Conservation (phyloP, 768 basidiomycete species). For the Sarcodon sp. region DNA sequence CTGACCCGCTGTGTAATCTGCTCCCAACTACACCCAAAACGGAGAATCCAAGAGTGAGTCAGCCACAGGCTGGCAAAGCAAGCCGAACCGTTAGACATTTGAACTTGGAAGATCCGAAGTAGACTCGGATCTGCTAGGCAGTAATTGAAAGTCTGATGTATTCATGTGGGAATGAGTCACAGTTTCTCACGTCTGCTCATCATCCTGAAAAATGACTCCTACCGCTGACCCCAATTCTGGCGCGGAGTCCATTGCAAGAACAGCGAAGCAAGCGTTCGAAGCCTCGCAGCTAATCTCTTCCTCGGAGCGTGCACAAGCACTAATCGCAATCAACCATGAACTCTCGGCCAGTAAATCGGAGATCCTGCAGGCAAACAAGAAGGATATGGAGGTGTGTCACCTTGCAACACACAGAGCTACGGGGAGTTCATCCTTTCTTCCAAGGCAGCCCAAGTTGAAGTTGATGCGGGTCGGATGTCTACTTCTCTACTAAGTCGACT, state of each 20-base stretch:
- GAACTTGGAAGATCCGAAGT: too few species aligned
- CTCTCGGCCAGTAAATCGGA: conserved; percentile 51
- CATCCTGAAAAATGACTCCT: background rate
- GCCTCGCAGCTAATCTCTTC: conserved; percentile 70
- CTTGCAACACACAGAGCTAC: background rate
- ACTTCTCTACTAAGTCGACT: conserved; percentile 75
- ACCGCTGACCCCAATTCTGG: background rate
- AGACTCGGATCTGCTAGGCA: too few species aligned
- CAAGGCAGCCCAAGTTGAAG: conserved; percentile 67
- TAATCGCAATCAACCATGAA: conserved; percentile 54
- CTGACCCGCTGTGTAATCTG: too few species aligned
- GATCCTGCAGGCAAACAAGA: conserved; percentile 69
- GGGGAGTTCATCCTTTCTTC: conserved; percentile 1
- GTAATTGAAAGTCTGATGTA: too few species aligned
- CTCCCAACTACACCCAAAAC: too few species aligned
- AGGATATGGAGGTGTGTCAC: conserved; percentile 62
- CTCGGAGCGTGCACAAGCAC: conserved; percentile 54
- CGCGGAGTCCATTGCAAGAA: conserved; percentile 56
- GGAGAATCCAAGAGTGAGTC: too few species aligned
- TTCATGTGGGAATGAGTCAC: background rate
- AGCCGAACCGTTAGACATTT: too few species aligned
- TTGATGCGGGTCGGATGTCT: conserved; percentile 77
- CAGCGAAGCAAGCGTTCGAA: conserved; percentile 78
- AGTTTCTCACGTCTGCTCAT: background rate
- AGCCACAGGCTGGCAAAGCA: too few species aligned